Base-by-base conservation (phyloP, 768 basidiomycete genomes). In the Candolleomyces aberdarensis region DNA sequence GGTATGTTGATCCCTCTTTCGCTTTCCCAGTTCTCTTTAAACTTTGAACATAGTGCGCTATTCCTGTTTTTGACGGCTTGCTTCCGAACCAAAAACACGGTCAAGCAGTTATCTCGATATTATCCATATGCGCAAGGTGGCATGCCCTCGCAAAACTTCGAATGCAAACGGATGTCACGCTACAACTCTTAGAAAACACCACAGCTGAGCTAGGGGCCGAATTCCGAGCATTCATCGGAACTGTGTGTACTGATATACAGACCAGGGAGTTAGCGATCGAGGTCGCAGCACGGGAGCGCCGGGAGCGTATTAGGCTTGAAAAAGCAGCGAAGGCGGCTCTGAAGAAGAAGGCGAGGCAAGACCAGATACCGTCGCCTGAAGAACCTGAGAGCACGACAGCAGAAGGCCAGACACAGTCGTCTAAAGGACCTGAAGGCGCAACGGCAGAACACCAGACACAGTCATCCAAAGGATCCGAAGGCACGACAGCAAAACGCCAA, bases 201-300 rank as follows among this genome's bases (percentile, higher is more conserved):
- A 78, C 75, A 0, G 62, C 11, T 0, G 60, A 62, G 0, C 60
- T 80, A 9, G 75, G 79, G 0, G 31, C 61, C 3, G 49, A 65
- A 1, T 62, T 80, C 6, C 75, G 73, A 0, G 22, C 63, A 2
- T 83, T 82, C 62, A 57, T 64, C 2, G 46, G 65, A 0, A n/a
- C 60, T 1, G 72, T 71, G 0, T 74, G 74, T 51, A 22, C 63
- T 0, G 50, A 61, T 0, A 75, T 70, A 60, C 22, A 60, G 0
- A 80, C 78, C 0, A 6, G 60, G 0, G 78, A 81, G 40, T 66
- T 83, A 9, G 79, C 78, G 0, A 57, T 58, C 1, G 81, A 85
- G 55, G 65, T 60, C 3, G 70, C 64, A 4, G 74, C 78, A 2
- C 72, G 75, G 0, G 54, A 62, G 0, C 63, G 70, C 7, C 59